These are phyloP conservation scores for Penicillium simplicissimum DNA, from an alignment of 495 filamentous ascomycete genomes.

Conservation along the genomic window DNA sequence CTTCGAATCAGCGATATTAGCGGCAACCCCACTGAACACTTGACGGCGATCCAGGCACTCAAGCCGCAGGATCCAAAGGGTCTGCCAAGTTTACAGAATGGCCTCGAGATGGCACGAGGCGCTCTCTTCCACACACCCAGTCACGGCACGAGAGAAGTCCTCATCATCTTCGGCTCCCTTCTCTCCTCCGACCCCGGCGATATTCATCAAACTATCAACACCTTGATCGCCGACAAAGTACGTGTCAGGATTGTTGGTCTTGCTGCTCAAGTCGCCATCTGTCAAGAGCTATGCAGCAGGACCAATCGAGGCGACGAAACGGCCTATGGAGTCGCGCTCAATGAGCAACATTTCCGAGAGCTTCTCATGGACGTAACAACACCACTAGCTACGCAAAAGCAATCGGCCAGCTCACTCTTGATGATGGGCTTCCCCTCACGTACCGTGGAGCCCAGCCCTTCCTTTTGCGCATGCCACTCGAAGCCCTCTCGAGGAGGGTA, in stretches of 20 bases:
- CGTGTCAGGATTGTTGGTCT: conserved; percentile 86
- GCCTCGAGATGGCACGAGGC: conserved; percentile 89
- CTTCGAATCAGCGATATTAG: conserved; percentile 82
- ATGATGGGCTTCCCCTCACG: conserved; percentile 99
- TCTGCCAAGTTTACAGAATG: conserved; percentile 90
- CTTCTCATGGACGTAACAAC: conserved; percentile 86
- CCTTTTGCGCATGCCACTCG: conserved; percentile 91
- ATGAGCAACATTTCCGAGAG: conserved; percentile 87
- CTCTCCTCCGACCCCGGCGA: conserved; percentile 90
- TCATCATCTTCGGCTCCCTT: conserved; percentile 89
- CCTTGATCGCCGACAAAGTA: conserved; percentile 76
- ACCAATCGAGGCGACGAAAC: conserved; percentile 81
- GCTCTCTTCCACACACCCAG: conserved; percentile 87
- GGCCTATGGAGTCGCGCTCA: conserved; percentile 77
- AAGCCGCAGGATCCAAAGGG: conserved; percentile 81
- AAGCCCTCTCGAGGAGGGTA: conserved; percentile 86
- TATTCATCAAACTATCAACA: conserved; percentile 84
- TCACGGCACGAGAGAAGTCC: conserved; percentile 88
- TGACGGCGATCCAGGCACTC: conserved; percentile 70
- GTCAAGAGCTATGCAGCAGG: conserved; percentile 78
- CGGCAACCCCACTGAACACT: conserved; percentile 87
- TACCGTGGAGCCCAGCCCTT: conserved; percentile 69
- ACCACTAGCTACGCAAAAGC: conserved; percentile 74
- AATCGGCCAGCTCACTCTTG: conserved; percentile 72
- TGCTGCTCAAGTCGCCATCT: conserved; percentile 88